These are phyloP conservation scores for Cadophora malorum DNA, from an alignment of 2,329 filamentous ascomycete species.

Conservation along the genomic window DNA sequence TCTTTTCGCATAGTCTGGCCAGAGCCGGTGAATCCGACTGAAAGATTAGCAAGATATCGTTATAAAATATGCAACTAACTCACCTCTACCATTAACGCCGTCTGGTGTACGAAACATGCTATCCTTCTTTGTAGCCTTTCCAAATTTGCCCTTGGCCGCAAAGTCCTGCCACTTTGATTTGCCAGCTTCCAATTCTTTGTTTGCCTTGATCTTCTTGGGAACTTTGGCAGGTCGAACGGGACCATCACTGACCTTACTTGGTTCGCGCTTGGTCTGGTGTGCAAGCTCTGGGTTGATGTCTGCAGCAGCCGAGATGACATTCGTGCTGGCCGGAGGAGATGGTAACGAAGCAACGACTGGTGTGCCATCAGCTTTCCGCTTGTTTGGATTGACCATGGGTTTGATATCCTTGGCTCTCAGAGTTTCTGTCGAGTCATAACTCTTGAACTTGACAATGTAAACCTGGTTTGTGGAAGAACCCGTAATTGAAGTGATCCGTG, in stretches of 20 bases:
- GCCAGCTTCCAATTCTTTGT: conserved; percentile 86
- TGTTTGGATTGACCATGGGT: conserved; percentile 73
- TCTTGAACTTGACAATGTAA: conserved; percentile 95
- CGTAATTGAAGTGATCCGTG: conserved; percentile 90
- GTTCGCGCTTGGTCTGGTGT: conserved; percentile 67
- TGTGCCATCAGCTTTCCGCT: conserved; percentile 85
- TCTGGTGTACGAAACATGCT: conserved; percentile 97
- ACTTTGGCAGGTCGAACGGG: conserved; percentile 68
- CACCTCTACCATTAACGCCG: conserved; percentile 84
- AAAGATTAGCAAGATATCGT: conserved; percentile 42
- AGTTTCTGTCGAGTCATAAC: conserved; percentile 84
- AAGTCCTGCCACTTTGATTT: conserved; percentile 98
- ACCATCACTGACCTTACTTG: conserved; percentile 66
- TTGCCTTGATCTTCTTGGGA: conserved; percentile 88
- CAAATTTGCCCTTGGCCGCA: conserved; percentile 75
- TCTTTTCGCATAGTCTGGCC: conserved; percentile 97
- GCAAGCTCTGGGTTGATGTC: conserved; percentile 70
- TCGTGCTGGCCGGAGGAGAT: conserved; percentile 49
- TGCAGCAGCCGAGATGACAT: conserved; percentile 47
- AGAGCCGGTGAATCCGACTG: conserved; percentile 95
- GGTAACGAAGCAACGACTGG: conserved; percentile 55
- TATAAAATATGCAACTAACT: conserved; percentile 37
- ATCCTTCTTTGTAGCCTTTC: conserved; percentile 77
- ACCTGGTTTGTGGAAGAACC: conserved; percentile 90
- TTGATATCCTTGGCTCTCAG: conserved; percentile 83